A percentile compares a stretch with the other conserved stretches of the same genome.
phyloP scores from a whole-genome alignment of 2,329 filamentous ascomycete genomes.

The Fusarium transvaalense region DNA sequence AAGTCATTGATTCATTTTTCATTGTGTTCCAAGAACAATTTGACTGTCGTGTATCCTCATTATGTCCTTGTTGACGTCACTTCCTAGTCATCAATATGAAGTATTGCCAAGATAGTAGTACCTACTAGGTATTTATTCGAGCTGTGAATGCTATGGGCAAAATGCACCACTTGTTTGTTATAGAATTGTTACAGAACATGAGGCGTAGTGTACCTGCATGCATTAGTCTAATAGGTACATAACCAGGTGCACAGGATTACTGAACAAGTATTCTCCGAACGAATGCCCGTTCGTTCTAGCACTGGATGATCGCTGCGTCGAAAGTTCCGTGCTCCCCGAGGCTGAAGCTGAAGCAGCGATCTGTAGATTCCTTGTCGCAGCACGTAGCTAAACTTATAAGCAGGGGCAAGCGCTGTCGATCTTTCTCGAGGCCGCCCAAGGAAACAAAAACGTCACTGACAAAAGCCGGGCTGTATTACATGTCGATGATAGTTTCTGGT shows the following conservation, averaged over 20 bases:
- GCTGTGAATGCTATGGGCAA: not conserved
- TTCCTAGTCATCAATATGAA: not conserved
- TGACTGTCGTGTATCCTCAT: not conserved
- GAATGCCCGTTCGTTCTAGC: not conserved
- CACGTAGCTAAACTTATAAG: slow-evolving; percentile 3
- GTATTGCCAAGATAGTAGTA: slow-evolving; percentile 1
- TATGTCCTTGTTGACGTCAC: slow-evolving; percentile 8
- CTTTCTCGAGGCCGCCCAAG: slow-evolving; percentile 9
- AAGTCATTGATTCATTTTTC: slow-evolving; percentile 4
- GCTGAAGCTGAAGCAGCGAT: slow-evolving; percentile 32
- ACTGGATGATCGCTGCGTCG: slow-evolving; percentile 2
- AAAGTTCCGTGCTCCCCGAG: slow-evolving; percentile 1
- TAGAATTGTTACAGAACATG: slow-evolving; percentile 3
- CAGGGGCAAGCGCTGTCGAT: slow-evolving; percentile 17
- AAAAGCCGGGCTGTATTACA: not conserved
- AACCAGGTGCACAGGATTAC: slow-evolving; percentile 1
- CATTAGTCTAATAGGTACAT: not conserved
- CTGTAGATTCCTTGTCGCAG: slow-evolving; percentile 11
- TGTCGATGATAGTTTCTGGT: not conserved
- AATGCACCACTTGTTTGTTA: not conserved
- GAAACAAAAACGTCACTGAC: slow-evolving; percentile 2
- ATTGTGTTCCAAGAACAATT: not conserved
- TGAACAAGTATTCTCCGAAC: slow-evolving; percentile 9
- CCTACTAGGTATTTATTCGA: not conserved
- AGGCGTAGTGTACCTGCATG: not conserved